Conservation (phyloP, 306 rosid species). For the Malus sieversii region DNA sequence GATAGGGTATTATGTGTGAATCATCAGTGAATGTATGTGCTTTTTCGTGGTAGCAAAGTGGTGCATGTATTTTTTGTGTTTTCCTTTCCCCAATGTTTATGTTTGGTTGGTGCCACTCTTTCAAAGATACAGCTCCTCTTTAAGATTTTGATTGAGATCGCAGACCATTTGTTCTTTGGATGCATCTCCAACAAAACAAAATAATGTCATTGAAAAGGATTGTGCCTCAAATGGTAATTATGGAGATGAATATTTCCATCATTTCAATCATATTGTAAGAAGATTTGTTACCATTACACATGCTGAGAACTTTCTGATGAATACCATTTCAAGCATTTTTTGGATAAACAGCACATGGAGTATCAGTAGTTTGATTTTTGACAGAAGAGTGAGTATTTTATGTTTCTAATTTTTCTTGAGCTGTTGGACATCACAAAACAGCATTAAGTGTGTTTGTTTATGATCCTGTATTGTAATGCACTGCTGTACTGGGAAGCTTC, state of each 20-base stretch:
- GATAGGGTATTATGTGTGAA: too few species aligned
- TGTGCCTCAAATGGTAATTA: neutral
- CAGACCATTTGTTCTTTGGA: neutral
- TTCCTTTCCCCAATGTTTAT: neutral
- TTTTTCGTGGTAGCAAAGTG: neutral
- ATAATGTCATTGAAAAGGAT: neutral
- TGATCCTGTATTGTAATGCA: neutral
- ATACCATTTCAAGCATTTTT: neutral
- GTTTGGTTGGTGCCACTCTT: neutral
- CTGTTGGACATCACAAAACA: neutral
- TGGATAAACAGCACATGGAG: neutral
- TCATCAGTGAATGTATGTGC: neutral
- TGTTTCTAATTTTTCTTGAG: neutral
- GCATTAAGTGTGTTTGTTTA: neutral
- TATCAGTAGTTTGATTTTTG: neutral
- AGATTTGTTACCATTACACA: neutral
- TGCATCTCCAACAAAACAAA: neutral
- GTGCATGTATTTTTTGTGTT: neutral
- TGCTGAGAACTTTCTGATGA: neutral
- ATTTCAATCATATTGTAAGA: neutral
- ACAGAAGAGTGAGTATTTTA: neutral
- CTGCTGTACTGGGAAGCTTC: neutral
- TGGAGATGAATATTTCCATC: neutral
- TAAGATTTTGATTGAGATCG: neutral
- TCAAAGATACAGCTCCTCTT: neutral